A percentile compares a stretch with the other conserved stretches of the same genome.
phyloP scores from a whole-genome alignment of 2,329 filamentous ascomycete species.

The Plenodomus biglobosus region DNA sequence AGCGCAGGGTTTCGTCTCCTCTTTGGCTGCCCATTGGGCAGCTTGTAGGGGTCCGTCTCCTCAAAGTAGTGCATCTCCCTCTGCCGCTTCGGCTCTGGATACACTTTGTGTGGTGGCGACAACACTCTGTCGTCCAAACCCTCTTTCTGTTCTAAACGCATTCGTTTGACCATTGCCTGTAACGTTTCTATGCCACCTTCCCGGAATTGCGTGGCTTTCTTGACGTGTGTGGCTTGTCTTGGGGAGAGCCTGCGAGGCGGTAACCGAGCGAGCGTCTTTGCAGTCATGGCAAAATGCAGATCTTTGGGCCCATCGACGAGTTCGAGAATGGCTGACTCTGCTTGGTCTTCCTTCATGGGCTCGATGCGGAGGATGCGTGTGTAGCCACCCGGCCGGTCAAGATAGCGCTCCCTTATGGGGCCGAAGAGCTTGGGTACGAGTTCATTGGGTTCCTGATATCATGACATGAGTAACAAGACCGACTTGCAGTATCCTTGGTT shows the following conservation, averaged over 20 bases:
- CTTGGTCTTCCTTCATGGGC: conserved; percentile 84
- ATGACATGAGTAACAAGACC: conserved; percentile 9
- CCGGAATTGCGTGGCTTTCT: conserved; percentile 79
- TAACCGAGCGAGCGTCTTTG: conserved; percentile 72
- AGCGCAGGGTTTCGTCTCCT: background rate
- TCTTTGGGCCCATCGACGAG: conserved; percentile 93
- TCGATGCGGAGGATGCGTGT: conserved; percentile 92
- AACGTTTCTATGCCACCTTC: conserved; percentile 67
- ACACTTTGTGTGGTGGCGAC: conserved; percentile 36
- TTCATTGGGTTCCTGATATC: conserved; percentile 62
- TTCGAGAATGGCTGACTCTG: conserved; percentile 85
- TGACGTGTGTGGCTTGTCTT: conserved; percentile 74
- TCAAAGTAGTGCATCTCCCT: conserved; percentile 35
- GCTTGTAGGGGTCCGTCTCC: conserved; percentile 22
- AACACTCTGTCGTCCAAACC: conserved; percentile 30
- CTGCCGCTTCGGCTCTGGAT: conserved; percentile 30
- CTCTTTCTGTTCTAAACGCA: conserved; percentile 29
- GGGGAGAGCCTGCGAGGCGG: conserved; percentile 62
- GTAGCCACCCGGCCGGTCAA: conserved; percentile 81
- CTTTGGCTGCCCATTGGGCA: conserved; percentile 24
- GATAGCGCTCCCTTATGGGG: conserved; percentile 77
- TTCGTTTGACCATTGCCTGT: conserved; percentile 58
- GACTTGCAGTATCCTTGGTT: background rate
- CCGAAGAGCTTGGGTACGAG: conserved; percentile 87
- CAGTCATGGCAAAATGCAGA: conserved; percentile 92